These are phyloP conservation scores for Kwoniella mangroviensis DNA, from an alignment of 768 basidiomycete genomes.

Conservation along the genomic window DNA sequence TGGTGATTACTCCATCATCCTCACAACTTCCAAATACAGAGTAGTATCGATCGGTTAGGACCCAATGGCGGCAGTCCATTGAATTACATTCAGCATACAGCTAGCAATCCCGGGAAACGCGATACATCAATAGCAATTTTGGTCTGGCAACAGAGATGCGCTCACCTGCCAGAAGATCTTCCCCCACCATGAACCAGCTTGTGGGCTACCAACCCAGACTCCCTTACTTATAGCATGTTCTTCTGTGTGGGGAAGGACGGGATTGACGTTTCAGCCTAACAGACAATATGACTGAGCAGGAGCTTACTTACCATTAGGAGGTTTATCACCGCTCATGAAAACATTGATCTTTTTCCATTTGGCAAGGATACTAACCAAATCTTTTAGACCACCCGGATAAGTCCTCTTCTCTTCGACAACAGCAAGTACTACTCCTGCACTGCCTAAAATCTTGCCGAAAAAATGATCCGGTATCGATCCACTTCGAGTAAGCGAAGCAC, in stretches of 20 bases:
- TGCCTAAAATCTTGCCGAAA: background rate
- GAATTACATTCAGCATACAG: background rate
- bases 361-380: background rate
- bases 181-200: background rate
- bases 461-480: constrained; percentile 4
- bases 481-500: background rate
- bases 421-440: background rate
- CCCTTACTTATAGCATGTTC: too few species aligned
- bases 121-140: background rate
- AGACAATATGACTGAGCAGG: too few species aligned
- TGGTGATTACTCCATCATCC: background rate
- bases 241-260: too few species aligned
- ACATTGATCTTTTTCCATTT: background rate
- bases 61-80: background rate
- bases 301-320: background rate
- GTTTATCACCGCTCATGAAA: background rate
- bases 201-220: background rate
- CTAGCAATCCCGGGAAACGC: too few species aligned
- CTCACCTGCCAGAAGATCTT: constrained; percentile 2
- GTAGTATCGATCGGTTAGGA: constrained; percentile 2
- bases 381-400: background rate
- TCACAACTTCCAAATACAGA: background rate
- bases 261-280: too few species aligned
- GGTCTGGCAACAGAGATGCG: background rate
- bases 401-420: background rate